These are phyloP conservation scores for Tricholoma terreum DNA, from an alignment of 768 basidiomycete species.

Conservation along the genomic window DNA sequence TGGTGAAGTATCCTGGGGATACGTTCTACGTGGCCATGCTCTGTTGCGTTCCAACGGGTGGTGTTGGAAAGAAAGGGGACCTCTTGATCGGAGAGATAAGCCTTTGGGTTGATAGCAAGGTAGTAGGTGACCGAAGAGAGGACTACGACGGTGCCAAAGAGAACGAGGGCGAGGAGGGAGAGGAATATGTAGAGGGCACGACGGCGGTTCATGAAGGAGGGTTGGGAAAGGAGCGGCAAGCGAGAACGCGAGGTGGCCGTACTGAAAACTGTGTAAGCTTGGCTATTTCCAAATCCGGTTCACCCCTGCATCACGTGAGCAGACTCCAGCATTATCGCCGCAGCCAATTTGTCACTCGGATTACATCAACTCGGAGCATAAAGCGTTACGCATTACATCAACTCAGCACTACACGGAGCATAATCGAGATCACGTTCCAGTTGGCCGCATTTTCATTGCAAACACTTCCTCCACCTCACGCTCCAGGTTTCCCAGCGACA, in stretches of 20 bases:
- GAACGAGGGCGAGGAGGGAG: constrained; percentile 64
- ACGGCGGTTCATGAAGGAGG: constrained; percentile 41
- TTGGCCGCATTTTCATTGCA: constrained; percentile 38
- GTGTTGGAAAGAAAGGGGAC: constrained; percentile 55
- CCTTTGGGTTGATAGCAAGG: constrained; percentile 72
- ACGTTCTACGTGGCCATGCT: constrained; percentile 61
- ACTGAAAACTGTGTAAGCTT: not conserved
- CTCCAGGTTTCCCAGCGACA: constrained; percentile 46
- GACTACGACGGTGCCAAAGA: constrained; percentile 86
- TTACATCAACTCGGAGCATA: too few relatives aligned
- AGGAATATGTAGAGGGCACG: constrained; percentile 43
- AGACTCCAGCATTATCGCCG: too few relatives aligned
- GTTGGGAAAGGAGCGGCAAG: constrained; percentile 6
- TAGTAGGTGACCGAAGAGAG: constrained; percentile 91
- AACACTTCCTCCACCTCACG: constrained; percentile 51
- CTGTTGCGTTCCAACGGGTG: constrained; percentile 61
- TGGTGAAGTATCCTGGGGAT: constrained; percentile 95
- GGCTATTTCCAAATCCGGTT: not conserved
- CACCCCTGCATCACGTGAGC: too few relatives aligned
- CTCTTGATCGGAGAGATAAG: constrained; percentile 79
- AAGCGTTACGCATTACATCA: too few relatives aligned
- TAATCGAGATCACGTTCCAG: constrained; percentile 31
- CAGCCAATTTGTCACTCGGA: too few relatives aligned
- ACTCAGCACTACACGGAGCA: too few relatives aligned
- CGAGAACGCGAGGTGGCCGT: not conserved